A percentile compares a stretch with the other conserved stretches of the same genome.
These are phyloP conservation scores for Quercus mongolica DNA, from an alignment of 306 rosid genomes.

Conservation along the genomic window DNA sequence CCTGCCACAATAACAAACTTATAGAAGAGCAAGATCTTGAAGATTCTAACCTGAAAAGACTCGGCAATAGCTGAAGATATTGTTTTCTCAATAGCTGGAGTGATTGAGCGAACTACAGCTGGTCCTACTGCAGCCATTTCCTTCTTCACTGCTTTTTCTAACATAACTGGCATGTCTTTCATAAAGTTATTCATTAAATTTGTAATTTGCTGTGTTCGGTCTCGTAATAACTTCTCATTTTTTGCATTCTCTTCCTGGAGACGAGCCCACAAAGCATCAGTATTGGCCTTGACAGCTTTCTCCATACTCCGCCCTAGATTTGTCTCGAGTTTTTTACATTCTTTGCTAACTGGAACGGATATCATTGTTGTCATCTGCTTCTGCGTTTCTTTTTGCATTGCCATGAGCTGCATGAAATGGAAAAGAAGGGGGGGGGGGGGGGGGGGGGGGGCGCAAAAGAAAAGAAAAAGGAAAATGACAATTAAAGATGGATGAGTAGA, in stretches of 20 bases:
- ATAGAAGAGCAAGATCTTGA: slow-evolving; percentile 9
- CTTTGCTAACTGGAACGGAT: slow-evolving; percentile 81
- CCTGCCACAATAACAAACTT: slow-evolving; percentile 21
- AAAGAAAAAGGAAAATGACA: background rate
- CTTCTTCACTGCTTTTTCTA: slow-evolving; percentile 85
- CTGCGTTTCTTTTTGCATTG: slow-evolving; percentile 83
- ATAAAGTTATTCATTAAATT: slow-evolving; percentile 53
- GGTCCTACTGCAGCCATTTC: slow-evolving; percentile 83
- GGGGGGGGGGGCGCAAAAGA: background rate
- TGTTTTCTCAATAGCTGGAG: slow-evolving; percentile 82
- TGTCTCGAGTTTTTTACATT: slow-evolving; percentile 85
- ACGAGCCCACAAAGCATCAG: slow-evolving; percentile 87
- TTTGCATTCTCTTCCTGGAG: slow-evolving; percentile 86
- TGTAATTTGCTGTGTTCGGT: slow-evolving; percentile 60
- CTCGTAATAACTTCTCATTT: slow-evolving; percentile 71
- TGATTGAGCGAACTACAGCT: slow-evolving; percentile 64
- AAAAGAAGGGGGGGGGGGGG: slow-evolving; percentile 3
- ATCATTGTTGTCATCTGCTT: slow-evolving; percentile 77
- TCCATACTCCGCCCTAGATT: slow-evolving; percentile 78
- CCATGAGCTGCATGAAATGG: slow-evolving; percentile 52
- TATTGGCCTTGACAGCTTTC: slow-evolving; percentile 66
- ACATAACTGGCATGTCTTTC: slow-evolving; percentile 69
- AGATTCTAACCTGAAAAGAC: slow-evolving; percentile 82
- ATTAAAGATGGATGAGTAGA: background rate
- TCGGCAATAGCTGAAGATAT: slow-evolving; percentile 70